These are phyloP conservation scores for Plectranthus barbatus DNA, from an alignment of 257 asterid genomes.

Conservation along the genomic window DNA sequence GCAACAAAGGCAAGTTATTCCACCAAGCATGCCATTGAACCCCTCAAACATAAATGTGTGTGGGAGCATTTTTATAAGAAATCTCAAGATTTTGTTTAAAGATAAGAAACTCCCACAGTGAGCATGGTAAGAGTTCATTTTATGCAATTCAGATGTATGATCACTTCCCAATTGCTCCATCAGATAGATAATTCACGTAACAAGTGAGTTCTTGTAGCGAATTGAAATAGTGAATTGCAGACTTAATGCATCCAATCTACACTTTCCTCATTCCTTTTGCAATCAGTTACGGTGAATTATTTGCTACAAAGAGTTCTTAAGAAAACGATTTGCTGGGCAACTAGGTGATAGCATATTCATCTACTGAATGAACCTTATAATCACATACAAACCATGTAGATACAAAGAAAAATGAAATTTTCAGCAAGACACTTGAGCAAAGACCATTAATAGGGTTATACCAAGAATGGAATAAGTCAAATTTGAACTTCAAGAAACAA, in stretches of 20 bases:
- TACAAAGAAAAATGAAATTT: neutral
- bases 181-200: neutral
- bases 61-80: neutral
- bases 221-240: neutral
- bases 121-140: neutral
- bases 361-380: slow-evolving; percentile 1
- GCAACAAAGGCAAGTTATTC: neutral
- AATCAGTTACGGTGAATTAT: neutral
- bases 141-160: neutral
- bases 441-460: no score
- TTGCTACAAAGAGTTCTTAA: neutral
- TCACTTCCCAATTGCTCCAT: neutral
- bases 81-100: no score
- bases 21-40: neutral
- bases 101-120: no score
- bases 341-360: neutral
- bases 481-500: no score
- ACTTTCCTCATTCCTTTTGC: neutral
- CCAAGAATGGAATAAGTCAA: no score
- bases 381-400: neutral
- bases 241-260: neutral
- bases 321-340: neutral
- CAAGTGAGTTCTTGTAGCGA: neutral
- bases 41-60: neutral
- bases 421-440: neutral